Base-by-base conservation (phyloP, 257 asterid species). In the Jacaranda copaia region DNA sequence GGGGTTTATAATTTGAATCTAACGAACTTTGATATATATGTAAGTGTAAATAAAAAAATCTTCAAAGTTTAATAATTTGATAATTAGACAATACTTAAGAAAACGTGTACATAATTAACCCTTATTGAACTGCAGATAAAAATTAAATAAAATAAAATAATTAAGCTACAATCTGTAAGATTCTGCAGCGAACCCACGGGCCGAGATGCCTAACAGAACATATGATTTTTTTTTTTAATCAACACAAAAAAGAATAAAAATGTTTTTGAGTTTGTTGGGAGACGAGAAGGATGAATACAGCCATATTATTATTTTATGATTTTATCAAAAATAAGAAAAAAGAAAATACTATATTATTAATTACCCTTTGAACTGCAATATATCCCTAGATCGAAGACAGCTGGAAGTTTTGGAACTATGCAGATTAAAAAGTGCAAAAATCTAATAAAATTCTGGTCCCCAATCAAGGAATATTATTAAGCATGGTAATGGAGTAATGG, bases 401-500 rank as follows among this genome's bases (percentile, higher is more conserved):
- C 82, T 83, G 87, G 87, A 61, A 77, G 59, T 56, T 83, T 83
- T 83, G 84, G 82, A 61, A 46, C 43, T 73, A 72, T 79, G 67
- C 51, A 67, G 66, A 75, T 68, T 57, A 75, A 76, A 55, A 74
- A 45, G 42, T 74, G 59, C 66, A 62, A 6, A 6, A 70, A 66
- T 75, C 74, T 25, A 75, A 48, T 64, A 38, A 70, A 52, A 64
- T 75, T 72, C 46, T 77, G 76, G 39, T 32, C 46, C 45, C 51
- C 43, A 52, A 55, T 35, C 62, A 46, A 64, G 75, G 79, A 72
- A 20, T 20, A 72, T 72, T 57, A 43, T 56, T 42, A 51, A 72
- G 43, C 40, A 72, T 16, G 11, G 11, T 55, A 36, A 52, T 12
- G 32, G 32, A 25, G 32, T 25, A 25, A 25, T 25, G 32, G 13